phyloP scores from a whole-genome alignment of 495 filamentous ascomycete species.

The Usnea hakonensis region DNA sequence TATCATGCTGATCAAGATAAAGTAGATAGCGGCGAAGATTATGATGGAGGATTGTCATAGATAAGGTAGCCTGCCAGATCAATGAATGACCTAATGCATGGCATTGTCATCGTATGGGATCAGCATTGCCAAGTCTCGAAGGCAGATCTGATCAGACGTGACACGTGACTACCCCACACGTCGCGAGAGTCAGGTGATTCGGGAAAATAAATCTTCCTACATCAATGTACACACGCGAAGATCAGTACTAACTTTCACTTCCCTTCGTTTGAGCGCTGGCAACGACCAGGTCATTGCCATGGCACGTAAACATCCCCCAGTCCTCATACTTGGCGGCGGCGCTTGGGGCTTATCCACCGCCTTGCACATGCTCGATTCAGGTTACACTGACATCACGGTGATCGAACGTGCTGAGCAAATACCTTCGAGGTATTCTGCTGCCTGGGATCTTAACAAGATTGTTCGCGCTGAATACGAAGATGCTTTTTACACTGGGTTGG shows the following conservation, averaged over 20 bases:
- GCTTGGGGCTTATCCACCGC: conserved; percentile 46
- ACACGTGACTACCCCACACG: no score
- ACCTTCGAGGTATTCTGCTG: conserved; percentile 32
- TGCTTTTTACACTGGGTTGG: conserved; percentile 44
- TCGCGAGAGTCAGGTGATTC: no score
- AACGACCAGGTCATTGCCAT: conserved; percentile 47
- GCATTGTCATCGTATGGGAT: no score
- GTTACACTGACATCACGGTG: conserved; percentile 38
- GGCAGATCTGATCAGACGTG: no score
- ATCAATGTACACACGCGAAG: no score
- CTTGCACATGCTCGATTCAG: conserved; percentile 38
- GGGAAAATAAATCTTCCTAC: no score
- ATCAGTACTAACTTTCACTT: no score
- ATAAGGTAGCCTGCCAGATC: no score
- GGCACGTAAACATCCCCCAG: conserved; percentile 18
- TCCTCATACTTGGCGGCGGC: conserved; percentile 40
- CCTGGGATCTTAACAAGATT: conserved; percentile 50
- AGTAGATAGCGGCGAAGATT: neutral
- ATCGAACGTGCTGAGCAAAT: conserved; percentile 38
- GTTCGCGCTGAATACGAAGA: conserved; percentile 50
- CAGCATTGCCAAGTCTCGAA: no score
- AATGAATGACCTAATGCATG: no score
- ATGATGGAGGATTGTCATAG: no score
- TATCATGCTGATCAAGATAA: neutral
- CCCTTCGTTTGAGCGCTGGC: neutral